phyloP scores from a whole-genome alignment of 2,329 filamentous ascomycete genomes.

The Cylindrodendrum hubeiense region DNA sequence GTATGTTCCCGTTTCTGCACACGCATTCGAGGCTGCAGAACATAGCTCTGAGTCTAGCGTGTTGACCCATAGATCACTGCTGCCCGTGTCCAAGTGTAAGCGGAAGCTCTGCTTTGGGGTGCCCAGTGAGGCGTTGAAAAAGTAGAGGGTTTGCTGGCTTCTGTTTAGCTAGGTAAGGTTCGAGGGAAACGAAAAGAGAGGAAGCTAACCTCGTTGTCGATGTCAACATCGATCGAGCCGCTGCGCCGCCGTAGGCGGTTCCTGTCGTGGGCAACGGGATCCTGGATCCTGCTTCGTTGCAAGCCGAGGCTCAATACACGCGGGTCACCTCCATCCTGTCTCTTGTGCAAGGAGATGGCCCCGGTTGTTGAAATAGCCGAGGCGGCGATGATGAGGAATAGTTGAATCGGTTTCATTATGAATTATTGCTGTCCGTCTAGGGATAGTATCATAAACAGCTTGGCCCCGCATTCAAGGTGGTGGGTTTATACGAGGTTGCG shows the following conservation, averaged over 20 bases:
- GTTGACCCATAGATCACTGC: slow-evolving; percentile 80
- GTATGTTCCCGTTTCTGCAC: slow-evolving; percentile 75
- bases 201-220: slow-evolving; percentile 68
- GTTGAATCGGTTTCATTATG: slow-evolving; percentile 53
- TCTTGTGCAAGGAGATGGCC: slow-evolving; percentile 46
- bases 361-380: slow-evolving; percentile 43
- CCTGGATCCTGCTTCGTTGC: slow-evolving; percentile 50
- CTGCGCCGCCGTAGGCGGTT: slow-evolving; percentile 57
- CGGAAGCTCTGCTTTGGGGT: slow-evolving; percentile 70
- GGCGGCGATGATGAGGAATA: slow-evolving; percentile 40
- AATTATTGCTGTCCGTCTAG: slow-evolving; percentile 7
- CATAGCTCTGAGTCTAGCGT: slow-evolving; percentile 73
- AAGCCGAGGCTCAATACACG: slow-evolving; percentile 62
- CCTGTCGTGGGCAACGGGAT: slow-evolving; percentile 60
- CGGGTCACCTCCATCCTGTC: slow-evolving; percentile 47
- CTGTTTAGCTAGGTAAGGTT: slow-evolving; percentile 3
- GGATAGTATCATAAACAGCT: not conserved
- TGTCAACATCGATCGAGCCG: slow-evolving; percentile 55
- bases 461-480: not conserved
- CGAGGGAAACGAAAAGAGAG: not conserved
- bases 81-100: slow-evolving; percentile 76
- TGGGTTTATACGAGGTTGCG: not conserved
- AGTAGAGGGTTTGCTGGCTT: slow-evolving; percentile 71
- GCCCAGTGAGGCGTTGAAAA: slow-evolving; percentile 72
- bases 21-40: slow-evolving; percentile 60